Evolutionary conservation across 306 rosid genomes (phyloP).

Genomic region (Citrullus mucosospermus): DNA sequence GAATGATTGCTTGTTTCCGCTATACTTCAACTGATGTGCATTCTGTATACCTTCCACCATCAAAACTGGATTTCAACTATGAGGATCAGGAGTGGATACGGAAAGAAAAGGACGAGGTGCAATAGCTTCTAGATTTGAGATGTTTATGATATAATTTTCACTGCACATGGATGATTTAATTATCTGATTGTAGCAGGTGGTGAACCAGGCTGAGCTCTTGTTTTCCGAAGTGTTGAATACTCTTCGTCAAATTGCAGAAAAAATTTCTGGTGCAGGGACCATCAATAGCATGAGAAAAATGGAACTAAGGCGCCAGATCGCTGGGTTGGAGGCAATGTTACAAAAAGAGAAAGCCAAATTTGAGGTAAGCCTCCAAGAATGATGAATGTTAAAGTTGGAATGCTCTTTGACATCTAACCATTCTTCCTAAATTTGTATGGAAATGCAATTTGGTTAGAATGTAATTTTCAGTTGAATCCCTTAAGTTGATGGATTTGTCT

Average conservation of each 20-base stretch:
- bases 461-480: not conserved
- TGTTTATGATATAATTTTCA: not conserved
- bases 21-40: slow-evolving; percentile 84
- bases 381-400: not conserved
- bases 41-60: slow-evolving; percentile 88
- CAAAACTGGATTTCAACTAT: slow-evolving; percentile 47
- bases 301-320: slow-evolving; percentile 47
- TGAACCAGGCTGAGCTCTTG: slow-evolving; percentile 59
- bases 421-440: not conserved
- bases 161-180: not conserved
- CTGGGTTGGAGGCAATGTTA: slow-evolving; percentile 58
- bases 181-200: slow-evolving; percentile 44
- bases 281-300: slow-evolving; percentile 26
- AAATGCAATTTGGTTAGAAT: not conserved
- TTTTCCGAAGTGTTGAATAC: slow-evolving; percentile 81
- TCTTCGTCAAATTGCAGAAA: slow-evolving; percentile 61
- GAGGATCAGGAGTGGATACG: slow-evolving; percentile 80
- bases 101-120: slow-evolving; percentile 68
- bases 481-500: not conserved
- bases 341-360: slow-evolving; percentile 76
- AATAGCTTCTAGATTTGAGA: not conserved
- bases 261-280: slow-evolving; percentile 14
- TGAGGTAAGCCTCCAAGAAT: slow-evolving; percentile 41
- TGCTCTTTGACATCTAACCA: not conserved
- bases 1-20: slow-evolving; percentile 97